Base-by-base conservation (phyloP, 371 early-diverging fungal genomes). In the Parasitella parasitica region DNA sequence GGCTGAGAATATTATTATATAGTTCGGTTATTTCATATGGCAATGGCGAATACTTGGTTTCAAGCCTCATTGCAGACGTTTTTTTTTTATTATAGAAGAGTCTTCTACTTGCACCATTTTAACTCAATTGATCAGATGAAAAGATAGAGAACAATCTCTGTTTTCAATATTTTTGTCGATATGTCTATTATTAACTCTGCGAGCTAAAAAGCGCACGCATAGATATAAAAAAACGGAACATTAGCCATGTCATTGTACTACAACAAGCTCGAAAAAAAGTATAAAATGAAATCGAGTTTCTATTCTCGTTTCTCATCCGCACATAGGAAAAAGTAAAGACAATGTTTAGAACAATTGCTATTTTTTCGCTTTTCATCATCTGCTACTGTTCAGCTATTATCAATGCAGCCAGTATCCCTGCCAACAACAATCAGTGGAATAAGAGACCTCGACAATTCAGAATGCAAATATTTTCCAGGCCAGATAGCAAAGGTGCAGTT, bases 391-490 rank as follows among this genome's bases (percentile, higher is more conserved):
- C 37, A 3, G 16, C 32, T 35, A 24, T 39, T 22, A 48, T 22
- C 15, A 43, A 5, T 15, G 28, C 57, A 7, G 48, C 48, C 32
- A 57, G 57, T 22, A 32, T 20, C 9, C 43, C 12, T 26, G 15
- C 13, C n/a, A 46, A 57, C n/a, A 18, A 20, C 32, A 43, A 57
- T 43, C 26, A 16, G 3, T 67, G 68, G 68, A 62, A 67, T n/a
- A 63, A 39, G 41, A 46, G 66, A 48, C 66, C 71, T 30, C 59
- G 41, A n/a, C 71, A 66, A 43, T 70, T 70, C 39, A 54, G 63
- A 60, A 70, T 70, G 66, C 59, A 63, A 38, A 16, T 70, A 3
- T 70, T 57, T 24, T 66, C 71, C 8, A 54, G 63, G 54, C 63
- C 71, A 3, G 46, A 59, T 39, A 50, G 49, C n/a, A 59, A 63